Evolutionary conservation across 2,329 filamentous ascomycete genomes (phyloP).

Genomic region (Scytalidium sp.): DNA sequence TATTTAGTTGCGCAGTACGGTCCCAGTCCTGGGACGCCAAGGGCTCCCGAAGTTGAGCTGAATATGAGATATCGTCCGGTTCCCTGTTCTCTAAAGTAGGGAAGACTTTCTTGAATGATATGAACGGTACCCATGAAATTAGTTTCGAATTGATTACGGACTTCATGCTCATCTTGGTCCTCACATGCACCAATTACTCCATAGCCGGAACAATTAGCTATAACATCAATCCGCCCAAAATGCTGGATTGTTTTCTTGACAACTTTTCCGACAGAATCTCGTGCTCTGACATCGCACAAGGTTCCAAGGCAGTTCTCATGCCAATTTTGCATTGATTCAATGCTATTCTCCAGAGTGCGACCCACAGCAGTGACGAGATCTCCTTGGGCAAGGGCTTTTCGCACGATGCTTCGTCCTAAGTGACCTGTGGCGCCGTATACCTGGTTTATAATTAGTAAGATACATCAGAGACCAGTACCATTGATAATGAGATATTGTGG

Average conservation of each 20-base stretch:
- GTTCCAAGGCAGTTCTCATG: constrained; percentile 71
- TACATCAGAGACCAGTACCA: constrained; percentile 2
- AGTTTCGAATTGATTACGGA: constrained; percentile 94
- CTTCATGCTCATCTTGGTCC: constrained; percentile 92
- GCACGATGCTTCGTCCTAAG: constrained; percentile 87
- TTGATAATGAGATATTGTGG: constrained; percentile 1
- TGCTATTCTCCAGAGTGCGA: constrained; percentile 72
- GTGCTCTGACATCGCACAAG: constrained; percentile 86
- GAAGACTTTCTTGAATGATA: constrained; percentile 84
- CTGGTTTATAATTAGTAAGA: constrained; percentile 37
- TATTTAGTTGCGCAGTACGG: constrained; percentile 98
- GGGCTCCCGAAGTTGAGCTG: constrained; percentile 84
- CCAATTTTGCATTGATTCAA: constrained; percentile 68
- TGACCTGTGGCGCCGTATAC: constrained; percentile 97
- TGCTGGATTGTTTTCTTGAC: constrained; percentile 67
- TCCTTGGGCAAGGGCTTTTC: constrained; percentile 73
- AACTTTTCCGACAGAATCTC: constrained; percentile 71
- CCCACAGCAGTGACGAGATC: constrained; percentile 88
- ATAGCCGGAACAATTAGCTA: constrained; percentile 93
- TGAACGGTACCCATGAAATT: constrained; percentile 96
- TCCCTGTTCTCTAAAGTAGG: constrained; percentile 77
- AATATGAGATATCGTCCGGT: constrained; percentile 89
- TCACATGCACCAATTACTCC: constrained; percentile 94
- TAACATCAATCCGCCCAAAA: constrained; percentile 82
- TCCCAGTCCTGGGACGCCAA: constrained; percentile 90